Evolutionary conservation across 495 filamentous ascomycete genomes (phyloP).

Genomic region (Sordaria brevicollis): DNA sequence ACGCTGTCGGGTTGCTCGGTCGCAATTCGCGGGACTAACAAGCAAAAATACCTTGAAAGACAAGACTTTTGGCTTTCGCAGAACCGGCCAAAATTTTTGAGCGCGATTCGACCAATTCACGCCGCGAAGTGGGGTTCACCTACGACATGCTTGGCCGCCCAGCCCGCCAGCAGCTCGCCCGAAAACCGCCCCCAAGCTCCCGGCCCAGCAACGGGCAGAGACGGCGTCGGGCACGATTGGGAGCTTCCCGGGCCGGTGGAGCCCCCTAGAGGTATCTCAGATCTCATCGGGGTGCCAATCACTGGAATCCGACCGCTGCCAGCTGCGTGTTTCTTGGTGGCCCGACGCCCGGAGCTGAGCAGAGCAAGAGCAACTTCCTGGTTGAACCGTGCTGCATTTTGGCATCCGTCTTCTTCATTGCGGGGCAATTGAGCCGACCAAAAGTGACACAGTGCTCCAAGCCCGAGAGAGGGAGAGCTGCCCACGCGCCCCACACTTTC

Average conservation of each 20-base stretch:
- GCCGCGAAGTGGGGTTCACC: neutral
- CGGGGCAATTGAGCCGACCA: neutral
- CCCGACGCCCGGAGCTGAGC: neutral
- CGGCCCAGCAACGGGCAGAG: neutral
- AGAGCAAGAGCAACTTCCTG: neutral
- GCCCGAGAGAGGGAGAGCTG: neutral
- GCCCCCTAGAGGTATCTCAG: neutral
- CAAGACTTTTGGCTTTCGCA: neutral
- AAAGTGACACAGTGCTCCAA: neutral
- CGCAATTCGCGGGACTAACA: neutral
- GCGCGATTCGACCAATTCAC: neutral
- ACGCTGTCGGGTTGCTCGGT: neutral
- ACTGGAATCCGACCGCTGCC: neutral
- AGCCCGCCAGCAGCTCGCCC: neutral
- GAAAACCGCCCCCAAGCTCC: neutral
- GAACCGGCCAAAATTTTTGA: neutral
- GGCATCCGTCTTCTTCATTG: neutral
- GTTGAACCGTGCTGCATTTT: neutral
- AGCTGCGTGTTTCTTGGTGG: neutral
- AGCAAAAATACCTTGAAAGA: neutral
- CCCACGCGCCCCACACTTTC: neutral
- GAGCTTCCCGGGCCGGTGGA: neutral
- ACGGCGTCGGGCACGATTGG: no score
- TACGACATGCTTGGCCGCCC: neutral
- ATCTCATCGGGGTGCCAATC: neutral